Base-by-base conservation (phyloP, 2,329 filamentous ascomycete species). In the Trichophyton simii region DNA sequence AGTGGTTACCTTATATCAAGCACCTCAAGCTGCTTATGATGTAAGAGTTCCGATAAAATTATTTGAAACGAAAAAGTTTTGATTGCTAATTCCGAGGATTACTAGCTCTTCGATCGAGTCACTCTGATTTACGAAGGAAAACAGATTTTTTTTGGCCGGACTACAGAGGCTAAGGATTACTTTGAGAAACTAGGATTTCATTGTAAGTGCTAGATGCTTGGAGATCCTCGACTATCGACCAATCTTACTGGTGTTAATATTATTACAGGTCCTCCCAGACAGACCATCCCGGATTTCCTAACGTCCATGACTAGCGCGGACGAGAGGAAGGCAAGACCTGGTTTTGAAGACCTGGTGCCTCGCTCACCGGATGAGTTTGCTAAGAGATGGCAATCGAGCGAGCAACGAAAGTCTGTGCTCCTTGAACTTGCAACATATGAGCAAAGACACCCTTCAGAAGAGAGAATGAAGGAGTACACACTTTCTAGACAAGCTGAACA, bases 1-100 rank as follows among this genome's bases (percentile, higher is more conserved):
- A 0, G 91, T 92, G 63, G 89, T 95, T 1, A 89, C 89, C 0
- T 78, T 95, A 0, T 95, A 95, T 72, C 89, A 94, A 71, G 89
- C 88, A 0, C 89, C 87, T 0, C 88, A 94, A 73, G 89, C 83
- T 66, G 89, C 92, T 63, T 91, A 89, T 75, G 79, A 80, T 50
- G 57, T 62, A 28, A 59, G 60, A 59, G 7, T 31, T 54, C 15
- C 9, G 22, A 15, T 18, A 44, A 18, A 46, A 25, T 6, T 20
- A n/a, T 34, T 15, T 15, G 20, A 54, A 15, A 18, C 28, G 22
- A 3, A 20, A 15, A 44, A 44, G 7, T 13, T 58, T 25, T n/a
- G 3, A 4, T 46, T 0, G 28, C 58, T 60, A 60, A 60, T 11
- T 22, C 41, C 13, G 4, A 28, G 34, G 6, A 11, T 22, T 79